phyloP scores from a whole-genome alignment of 768 basidiomycete genomes.

The Tylopilus sp. region DNA sequence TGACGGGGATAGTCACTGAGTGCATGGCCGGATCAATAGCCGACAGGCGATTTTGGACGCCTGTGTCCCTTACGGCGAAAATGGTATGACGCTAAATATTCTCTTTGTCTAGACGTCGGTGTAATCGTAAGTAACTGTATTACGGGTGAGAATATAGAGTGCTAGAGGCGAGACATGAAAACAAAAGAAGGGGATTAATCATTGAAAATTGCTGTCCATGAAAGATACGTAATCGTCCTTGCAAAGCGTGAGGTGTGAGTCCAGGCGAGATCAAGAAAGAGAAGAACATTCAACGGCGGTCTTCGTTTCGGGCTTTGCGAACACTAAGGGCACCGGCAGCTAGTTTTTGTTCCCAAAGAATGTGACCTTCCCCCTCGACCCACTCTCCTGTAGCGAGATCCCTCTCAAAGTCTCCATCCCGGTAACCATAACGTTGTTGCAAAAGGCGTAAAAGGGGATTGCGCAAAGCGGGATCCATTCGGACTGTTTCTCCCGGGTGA shows the following conservation, averaged over 20 bases:
- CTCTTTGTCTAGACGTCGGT: constrained; percentile 16
- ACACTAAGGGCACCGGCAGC: constrained; percentile 35
- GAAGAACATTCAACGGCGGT: constrained; percentile 32
- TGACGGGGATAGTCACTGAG: neutral
- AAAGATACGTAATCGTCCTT: constrained; percentile 25
- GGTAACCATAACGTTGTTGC: constrained; percentile 70
- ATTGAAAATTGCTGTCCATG: constrained; percentile 23
- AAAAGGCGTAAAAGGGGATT: constrained; percentile 76
- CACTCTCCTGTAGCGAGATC: constrained; percentile 62
- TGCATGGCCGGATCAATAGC: constrained; percentile 19
- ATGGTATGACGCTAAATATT: constrained; percentile 15
- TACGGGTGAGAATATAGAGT: constrained; percentile 20
- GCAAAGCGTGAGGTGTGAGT: constrained; percentile 10
- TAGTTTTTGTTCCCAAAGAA: constrained; percentile 59
- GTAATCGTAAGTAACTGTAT: constrained; percentile 18
- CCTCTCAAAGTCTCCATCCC: constrained; percentile 83
- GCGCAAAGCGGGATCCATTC: constrained; percentile 85
- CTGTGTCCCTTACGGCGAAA: neutral
- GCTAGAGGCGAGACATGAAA: constrained; percentile 20
- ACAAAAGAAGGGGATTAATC: constrained; percentile 2
- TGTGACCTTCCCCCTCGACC: constrained; percentile 62
- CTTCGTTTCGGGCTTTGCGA: constrained; percentile 36
- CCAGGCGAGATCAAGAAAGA: neutral
- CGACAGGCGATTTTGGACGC: constrained; percentile 10
- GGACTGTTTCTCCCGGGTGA: constrained; percentile 77